Percentiles rank a stretch among this genome's conserved stretches.
Evolutionary conservation across 1,284 basidiomycete species (phyloP).

Genomic region (Cryptococcus sp.): DNA sequence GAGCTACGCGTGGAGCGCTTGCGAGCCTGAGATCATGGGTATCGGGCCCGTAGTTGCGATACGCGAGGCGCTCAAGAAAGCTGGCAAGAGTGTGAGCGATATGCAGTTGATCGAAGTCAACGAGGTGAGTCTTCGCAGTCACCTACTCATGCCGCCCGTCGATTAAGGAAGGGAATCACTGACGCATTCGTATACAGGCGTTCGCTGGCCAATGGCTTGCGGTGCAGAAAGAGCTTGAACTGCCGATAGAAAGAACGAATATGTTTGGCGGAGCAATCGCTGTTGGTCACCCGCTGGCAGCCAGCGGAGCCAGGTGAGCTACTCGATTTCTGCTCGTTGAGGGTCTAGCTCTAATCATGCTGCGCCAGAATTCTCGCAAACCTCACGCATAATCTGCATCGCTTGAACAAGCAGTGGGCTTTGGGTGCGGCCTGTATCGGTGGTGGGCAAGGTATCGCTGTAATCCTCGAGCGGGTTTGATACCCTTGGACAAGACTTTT

Average conservation of each 20-base stretch:
- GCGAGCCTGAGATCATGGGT: constrained; percentile 61
- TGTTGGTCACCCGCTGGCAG: constrained; percentile 60
- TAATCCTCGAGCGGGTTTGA: constrained; percentile 41
- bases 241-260: constrained; percentile 60
- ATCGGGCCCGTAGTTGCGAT: constrained; percentile 58
- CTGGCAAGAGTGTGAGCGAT: constrained; percentile 51
- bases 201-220: constrained; percentile 61
- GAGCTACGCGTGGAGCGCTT: constrained; percentile 58
- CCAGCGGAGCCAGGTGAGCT: constrained; percentile 55
- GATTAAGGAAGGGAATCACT: not conserved
- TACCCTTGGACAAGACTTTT: no score
- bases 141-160: not conserved
- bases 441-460: constrained; percentile 51
- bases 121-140: constrained; percentile 45
- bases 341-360: not conserved
- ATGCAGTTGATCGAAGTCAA: constrained; percentile 61
- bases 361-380: constrained; percentile 55
- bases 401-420: constrained; percentile 59
- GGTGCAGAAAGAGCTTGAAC: constrained; percentile 59
- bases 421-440: constrained; percentile 61
- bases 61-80: constrained; percentile 35
- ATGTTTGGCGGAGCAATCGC: constrained; percentile 57
- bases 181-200: constrained; percentile 39
- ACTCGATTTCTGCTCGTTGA: not conserved
- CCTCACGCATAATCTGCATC: constrained; percentile 58